Evolutionary conservation across 1,139 yeast species (phyloP), one percentile per base, ranked within the genome.

Genomic region (Chernovozyma aurita): DNA sequence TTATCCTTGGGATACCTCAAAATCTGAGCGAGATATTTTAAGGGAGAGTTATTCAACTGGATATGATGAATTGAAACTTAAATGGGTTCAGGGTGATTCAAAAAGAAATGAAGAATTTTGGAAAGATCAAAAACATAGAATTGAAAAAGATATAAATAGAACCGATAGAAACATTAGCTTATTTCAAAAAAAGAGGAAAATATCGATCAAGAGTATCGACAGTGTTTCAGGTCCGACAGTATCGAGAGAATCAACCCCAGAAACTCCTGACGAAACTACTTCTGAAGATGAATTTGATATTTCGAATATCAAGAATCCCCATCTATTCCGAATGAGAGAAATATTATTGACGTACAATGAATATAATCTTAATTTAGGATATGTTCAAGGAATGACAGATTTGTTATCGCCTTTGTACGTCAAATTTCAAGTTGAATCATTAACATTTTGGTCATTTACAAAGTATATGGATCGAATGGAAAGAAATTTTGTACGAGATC

Each of bases 331-430:
- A 36, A 65, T 92, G 65, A 76, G 88, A 49, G 90, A 85, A 48
- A 84, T 94, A 44, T 68, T 92, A 30, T 70, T 87, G 39, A 86
- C 97, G 1, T 92, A 84, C 53, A 90, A 92, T 56, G 90, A 85
- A 57, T 76, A 80, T 57, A 92, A 92, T 57, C 70, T 66, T 33
- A 83, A 87, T 46, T 63, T 94, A 48, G 98, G 98, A 0, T 92
- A 92, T 53, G 96, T 92, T 17, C 99, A 92, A 61, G 99, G 99
- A 2, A 92, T 92, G 99, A 81, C 95, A 7, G 99, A 92, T 57
- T 65, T 92, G 37, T 65, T 94, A 28, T 83, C 96, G 0, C 97
- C 97, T 1, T 60, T 92, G 4, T 94, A 88, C 54, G 85, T 80
- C 30, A 73, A 79, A 6, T 63, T 86, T 30, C 79, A 80, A 50